Base-by-base conservation (phyloP, 169 alveolate genomes). In the Pseudocohnilembus persalinus region DNA sequence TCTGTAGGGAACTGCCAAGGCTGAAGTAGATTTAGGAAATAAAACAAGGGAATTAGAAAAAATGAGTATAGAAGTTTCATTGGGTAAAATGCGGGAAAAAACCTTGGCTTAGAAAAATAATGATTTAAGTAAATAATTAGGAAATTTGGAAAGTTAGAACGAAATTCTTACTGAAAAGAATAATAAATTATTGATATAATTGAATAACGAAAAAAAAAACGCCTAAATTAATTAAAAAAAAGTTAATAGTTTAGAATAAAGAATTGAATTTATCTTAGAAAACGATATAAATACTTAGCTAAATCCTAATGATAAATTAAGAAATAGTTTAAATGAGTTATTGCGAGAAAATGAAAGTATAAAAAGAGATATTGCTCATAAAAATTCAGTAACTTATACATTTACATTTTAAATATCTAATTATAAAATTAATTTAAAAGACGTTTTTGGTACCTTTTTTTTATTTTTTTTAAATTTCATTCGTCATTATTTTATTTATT, bases 251-350 rank as follows among this genome's bases (percentile, higher is more conserved):
- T 76, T 86, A 74, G 90, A 86, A 75, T 80, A 86, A 31, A 86
- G 90, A 74, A 77, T 86, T 26, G 90, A 86, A 27, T 86, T 86
- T 35, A 73, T 86, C 15, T 75, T 86, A n/a, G 90, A 86, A 33
- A 86, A 86, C 32, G 90, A 86, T 32, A 82, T 86, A 6, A 86
- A 86, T 76, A 31, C 73, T 1, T 75, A 78, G n/a, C 35, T 86
- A n/a, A 86, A 86, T 75, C 90, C 90, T 0, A 86, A 81, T 81
- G 90, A 86, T 32, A 86, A 86, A 82, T 33, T 86, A 1, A 79
- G 90, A 33, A 28, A 65, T 1, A 86, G 87, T 63, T 72, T 86
- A 24, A 86, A 86, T 81, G 90, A 86, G 25, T 74, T 86, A 11
- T 34, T 86, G 0, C 79, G 83, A 86, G 90, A 86, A 74, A 86